Evolutionary conservation across 129 eudicot genomes (phyloP).

Genomic region (Deinandra increscens): DNA sequence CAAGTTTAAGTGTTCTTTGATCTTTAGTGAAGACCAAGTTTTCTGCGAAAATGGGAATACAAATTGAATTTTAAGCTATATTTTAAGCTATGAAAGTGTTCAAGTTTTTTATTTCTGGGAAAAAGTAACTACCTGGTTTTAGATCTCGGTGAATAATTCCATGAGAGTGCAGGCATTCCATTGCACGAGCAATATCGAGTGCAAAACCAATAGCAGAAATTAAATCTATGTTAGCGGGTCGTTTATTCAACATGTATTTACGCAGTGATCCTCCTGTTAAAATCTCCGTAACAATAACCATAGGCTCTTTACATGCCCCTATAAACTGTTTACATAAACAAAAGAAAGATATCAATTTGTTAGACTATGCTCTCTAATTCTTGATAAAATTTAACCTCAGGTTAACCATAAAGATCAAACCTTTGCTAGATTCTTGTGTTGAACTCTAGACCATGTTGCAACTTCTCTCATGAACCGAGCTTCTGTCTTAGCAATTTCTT

Average conservation of each 20-base stretch:
- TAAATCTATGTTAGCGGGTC: conserved; percentile 47
- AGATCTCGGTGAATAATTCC: conserved; percentile 66
- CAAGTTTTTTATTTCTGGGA: not conserved
- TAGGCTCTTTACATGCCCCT: conserved; percentile 67
- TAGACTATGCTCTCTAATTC: not conserved
- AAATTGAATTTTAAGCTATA: not conserved
- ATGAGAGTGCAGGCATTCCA: conserved; percentile 61
- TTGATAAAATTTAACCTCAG: not conserved
- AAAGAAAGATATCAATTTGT: conserved; percentile 10
- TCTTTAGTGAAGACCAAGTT: conserved; percentile 67
- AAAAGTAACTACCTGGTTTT: conserved; percentile 41
- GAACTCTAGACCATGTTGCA: conserved; percentile 57
- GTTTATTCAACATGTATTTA: conserved; percentile 48
- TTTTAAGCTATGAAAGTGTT: not conserved
- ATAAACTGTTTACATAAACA: conserved; percentile 41
- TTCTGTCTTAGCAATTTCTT: conserved; percentile 52
- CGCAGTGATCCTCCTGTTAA: conserved; percentile 53
- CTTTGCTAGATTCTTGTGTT: conserved; percentile 60
- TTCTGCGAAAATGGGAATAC: conserved; percentile 30
- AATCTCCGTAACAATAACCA: conserved; percentile 63
- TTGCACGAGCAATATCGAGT: conserved; percentile 62
- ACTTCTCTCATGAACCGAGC: conserved; percentile 52
- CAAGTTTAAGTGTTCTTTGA: conserved; percentile 65
- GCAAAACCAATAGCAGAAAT: conserved; percentile 50
- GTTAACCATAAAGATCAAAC: conserved; percentile 28